phyloP scores from a whole-genome alignment of 768 basidiomycete species.

The Mycena chlorophos region DNA sequence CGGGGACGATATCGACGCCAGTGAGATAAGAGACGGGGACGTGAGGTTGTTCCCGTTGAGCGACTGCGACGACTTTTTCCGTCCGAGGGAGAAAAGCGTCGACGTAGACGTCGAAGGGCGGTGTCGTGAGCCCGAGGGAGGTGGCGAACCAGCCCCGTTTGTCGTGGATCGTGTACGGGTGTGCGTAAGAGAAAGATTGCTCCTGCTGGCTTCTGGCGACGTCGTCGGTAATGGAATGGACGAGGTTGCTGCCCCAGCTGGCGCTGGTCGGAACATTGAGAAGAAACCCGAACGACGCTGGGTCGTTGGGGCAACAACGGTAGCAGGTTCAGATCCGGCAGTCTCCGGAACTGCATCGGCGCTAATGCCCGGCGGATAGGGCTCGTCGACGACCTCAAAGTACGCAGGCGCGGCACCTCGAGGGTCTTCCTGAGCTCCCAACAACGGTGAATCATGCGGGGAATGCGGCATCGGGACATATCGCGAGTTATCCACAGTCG shows the following conservation, averaged over 20 bases:
- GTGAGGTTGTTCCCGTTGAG: slow-evolving; percentile 46
- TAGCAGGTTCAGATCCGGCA: slow-evolving; percentile 1
- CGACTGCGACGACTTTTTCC: slow-evolving; percentile 46
- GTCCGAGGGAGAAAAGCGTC: slow-evolving; percentile 50
- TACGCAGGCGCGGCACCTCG: slow-evolving; percentile 71
- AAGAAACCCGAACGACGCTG: slow-evolving; percentile 49
- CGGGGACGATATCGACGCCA: slow-evolving; percentile 74
- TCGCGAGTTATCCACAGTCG: slow-evolving; percentile 35
- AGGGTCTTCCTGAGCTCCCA: slow-evolving; percentile 42
- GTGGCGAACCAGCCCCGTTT: slow-evolving; percentile 2
- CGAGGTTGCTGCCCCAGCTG: slow-evolving; percentile 14
- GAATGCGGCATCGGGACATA: slow-evolving; percentile 43
- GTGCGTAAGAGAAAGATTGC: slow-evolving; percentile 12
- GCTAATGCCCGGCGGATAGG: slow-evolving; percentile 15
- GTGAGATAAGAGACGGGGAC: slow-evolving; percentile 69
- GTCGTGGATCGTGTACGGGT: slow-evolving; percentile 26
- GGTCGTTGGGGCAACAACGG: slow-evolving; percentile 9
- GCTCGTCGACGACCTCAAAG: slow-evolving; percentile 50
- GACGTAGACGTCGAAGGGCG: slow-evolving; percentile 41
- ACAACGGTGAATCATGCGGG: slow-evolving; percentile 44
- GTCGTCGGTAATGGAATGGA: background rate
- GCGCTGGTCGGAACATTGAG: slow-evolving; percentile 37
- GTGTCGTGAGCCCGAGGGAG: slow-evolving; percentile 35
- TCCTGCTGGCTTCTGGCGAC: background rate
- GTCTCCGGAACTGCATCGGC: slow-evolving; percentile 24